A percentile compares a stretch with the other conserved stretches of the same genome.
Conservation (phyloP, 2,329 filamentous ascomycete genomes). For the Chrysosporium keratinophilum region DNA sequence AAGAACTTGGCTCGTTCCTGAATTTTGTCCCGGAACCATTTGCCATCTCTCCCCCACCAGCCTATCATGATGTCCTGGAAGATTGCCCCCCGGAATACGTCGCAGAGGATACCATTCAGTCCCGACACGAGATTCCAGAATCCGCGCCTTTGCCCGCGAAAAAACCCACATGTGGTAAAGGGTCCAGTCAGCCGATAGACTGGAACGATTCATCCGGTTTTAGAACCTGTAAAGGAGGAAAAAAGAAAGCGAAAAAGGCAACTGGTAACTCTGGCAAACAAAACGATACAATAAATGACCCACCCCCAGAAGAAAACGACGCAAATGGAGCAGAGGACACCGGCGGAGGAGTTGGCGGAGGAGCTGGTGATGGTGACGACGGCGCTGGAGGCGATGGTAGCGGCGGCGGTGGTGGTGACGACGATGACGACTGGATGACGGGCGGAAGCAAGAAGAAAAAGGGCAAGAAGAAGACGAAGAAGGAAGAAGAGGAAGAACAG, state of each 20-base stretch:
- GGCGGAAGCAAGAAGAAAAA: conserved; percentile 14
- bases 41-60: conserved; percentile 9
- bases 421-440: conserved; percentile 12
- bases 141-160: background rate
- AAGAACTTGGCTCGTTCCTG: conserved; percentile 11
- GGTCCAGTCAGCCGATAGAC: background rate
- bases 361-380: conserved; percentile 6
- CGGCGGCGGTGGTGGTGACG: conserved; percentile 9
- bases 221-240: conserved; percentile 8
- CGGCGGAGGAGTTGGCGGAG: conserved; percentile 7
- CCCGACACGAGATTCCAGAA: background rate
- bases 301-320: conserved; percentile 9
- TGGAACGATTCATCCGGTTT: conserved; percentile 15
- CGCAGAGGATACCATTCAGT: background rate
- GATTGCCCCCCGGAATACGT: conserved; percentile 27
- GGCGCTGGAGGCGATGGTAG: conserved; percentile 6
- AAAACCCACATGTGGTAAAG: background rate
- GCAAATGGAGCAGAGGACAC: conserved; percentile 2
- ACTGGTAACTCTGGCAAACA: conserved; percentile 4
- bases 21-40: conserved; percentile 1
- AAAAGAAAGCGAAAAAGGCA: conserved; percentile 15
- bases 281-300: conserved; percentile 4
- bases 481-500: conserved; percentile 13
- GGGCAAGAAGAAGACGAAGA: conserved; percentile 15
- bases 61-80: conserved; percentile 14